A percentile compares a stretch with the other conserved stretches of the same genome.
These are phyloP conservation scores for Purpureocillium lavendulum DNA, from an alignment of 2,329 filamentous ascomycete species.

Conservation along the genomic window DNA sequence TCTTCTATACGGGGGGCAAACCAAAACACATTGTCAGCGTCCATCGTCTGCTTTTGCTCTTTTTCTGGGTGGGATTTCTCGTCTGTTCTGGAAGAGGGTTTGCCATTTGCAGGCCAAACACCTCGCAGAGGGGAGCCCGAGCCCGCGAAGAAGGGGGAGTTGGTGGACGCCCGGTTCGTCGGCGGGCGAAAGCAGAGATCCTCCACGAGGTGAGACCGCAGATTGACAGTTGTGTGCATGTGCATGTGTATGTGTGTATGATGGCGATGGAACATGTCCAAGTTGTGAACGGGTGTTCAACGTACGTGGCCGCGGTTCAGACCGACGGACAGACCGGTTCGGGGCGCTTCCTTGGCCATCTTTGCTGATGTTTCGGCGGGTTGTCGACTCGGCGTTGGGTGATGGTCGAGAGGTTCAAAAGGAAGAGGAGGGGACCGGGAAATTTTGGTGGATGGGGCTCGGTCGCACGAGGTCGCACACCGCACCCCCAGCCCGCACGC, in stretches of 20 bases:
- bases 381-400: constrained; percentile 18
- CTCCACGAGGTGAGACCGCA: constrained; percentile 65
- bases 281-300: too few relatives aligned
- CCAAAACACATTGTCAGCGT: constrained; percentile 43
- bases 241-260: too few relatives aligned
- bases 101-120: constrained; percentile 11
- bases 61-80: too few relatives aligned
- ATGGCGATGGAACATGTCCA: too few relatives aligned
- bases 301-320: constrained; percentile 59
- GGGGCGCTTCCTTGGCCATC: constrained; percentile 54
- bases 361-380: constrained; percentile 23
- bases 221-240: neutral
- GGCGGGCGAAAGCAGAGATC: constrained; percentile 48
- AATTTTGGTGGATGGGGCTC: constrained; percentile 15
- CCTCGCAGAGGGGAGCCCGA: constrained; percentile 18
- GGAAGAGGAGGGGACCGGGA: constrained; percentile 6
- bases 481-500: neutral
- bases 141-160: too few relatives aligned
- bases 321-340: constrained; percentile 52
- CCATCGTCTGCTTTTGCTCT: constrained; percentile 45
- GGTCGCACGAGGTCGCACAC: neutral
- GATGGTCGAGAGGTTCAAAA: constrained; percentile 14
- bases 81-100: neutral
- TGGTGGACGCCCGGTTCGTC: too few relatives aligned
- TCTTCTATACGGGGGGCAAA: constrained; percentile 55